phyloP scores from a whole-genome alignment of 495 filamentous ascomycete genomes.

The Chaetomium tenue region DNA sequence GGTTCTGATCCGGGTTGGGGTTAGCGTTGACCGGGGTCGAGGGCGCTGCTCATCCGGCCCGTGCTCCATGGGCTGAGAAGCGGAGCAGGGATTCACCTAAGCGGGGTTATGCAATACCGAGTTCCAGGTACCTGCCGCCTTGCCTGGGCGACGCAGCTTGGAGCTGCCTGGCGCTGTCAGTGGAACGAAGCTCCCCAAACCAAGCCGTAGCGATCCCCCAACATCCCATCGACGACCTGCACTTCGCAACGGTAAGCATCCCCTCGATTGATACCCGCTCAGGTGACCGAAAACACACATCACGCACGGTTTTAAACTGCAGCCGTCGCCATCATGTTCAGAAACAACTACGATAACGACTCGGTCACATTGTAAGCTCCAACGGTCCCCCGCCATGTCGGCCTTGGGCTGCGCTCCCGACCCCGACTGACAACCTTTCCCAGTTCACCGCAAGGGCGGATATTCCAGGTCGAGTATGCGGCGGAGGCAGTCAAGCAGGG shows the following conservation, averaged over 20 bases:
- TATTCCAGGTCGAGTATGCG: slow-evolving; percentile 99
- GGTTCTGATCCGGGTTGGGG: slow-evolving; percentile 7
- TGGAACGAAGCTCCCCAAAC: slow-evolving; percentile 18
- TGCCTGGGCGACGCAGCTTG: slow-evolving; percentile 37
- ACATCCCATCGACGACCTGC: slow-evolving; percentile 13
- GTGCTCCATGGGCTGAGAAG: background rate
- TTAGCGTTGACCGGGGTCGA: background rate
- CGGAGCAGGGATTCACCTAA: slow-evolving; percentile 14
- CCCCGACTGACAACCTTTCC: slow-evolving; percentile 21
- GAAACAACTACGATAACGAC: slow-evolving; percentile 99
- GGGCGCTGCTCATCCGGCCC: background rate
- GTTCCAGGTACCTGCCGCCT: slow-evolving; percentile 28
- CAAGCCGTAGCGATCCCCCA: slow-evolving; percentile 14
- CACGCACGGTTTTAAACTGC: background rate
- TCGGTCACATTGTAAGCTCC: slow-evolving; percentile 91
- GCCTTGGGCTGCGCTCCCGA: background rate
- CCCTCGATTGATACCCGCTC: background rate
- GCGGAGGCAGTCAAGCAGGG: slow-evolving; percentile 98
- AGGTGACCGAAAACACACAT: background rate
- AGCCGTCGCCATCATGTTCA: slow-evolving; percentile 70
- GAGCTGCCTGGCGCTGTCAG: slow-evolving; percentile 35
- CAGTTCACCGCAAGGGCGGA: slow-evolving; percentile 97
- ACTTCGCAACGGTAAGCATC: slow-evolving; percentile 4
- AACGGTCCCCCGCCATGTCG: slow-evolving; percentile 9
- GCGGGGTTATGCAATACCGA: slow-evolving; percentile 11